Conservation (phyloP, 345 rosid species). For the Mallotus nudiflorus region DNA sequence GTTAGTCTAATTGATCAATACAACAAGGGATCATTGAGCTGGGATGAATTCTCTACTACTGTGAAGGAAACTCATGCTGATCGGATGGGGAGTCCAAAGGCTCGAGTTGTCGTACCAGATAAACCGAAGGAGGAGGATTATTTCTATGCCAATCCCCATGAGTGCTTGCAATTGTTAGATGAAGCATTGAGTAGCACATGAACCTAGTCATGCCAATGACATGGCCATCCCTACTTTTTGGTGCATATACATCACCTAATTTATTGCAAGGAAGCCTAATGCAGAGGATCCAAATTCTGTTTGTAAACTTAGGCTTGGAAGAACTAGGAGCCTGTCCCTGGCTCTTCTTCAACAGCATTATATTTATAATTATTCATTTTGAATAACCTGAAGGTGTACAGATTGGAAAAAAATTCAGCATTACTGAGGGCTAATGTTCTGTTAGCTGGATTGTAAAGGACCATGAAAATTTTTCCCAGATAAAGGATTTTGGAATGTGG, state of each 20-base stretch:
- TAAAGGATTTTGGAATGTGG: constrained; percentile 1
- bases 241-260: constrained; percentile 12
- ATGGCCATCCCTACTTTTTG: constrained; percentile 17
- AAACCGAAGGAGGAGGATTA: constrained; percentile 96
- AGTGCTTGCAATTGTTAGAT: constrained; percentile 79
- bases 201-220: constrained; percentile 29
- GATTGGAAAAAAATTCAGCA: background rate
- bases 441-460: constrained; percentile 11
- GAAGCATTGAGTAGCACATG: constrained; percentile 54
- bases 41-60: constrained; percentile 76
- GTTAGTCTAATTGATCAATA: constrained; percentile 71
- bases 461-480: background rate
- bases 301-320: constrained; percentile 12
- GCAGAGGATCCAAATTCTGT: constrained; percentile 1
- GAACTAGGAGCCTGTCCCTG: constrained; percentile 11
- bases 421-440: constrained; percentile 4
- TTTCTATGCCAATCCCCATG: constrained; percentile 90
- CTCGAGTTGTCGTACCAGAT: constrained; percentile 57
- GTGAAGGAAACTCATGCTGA: constrained; percentile 70
- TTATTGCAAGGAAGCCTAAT: constrained; percentile 17
- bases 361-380: constrained; percentile 14
- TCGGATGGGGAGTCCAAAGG: constrained; percentile 75
- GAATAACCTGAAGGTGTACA: constrained; percentile 27
- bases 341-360: constrained; percentile 20
- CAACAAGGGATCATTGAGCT: constrained; percentile 55